These are phyloP conservation scores for Jamesozyma jinghongensis DNA, from an alignment of 805 yeast species.

Conservation along the genomic window DNA sequence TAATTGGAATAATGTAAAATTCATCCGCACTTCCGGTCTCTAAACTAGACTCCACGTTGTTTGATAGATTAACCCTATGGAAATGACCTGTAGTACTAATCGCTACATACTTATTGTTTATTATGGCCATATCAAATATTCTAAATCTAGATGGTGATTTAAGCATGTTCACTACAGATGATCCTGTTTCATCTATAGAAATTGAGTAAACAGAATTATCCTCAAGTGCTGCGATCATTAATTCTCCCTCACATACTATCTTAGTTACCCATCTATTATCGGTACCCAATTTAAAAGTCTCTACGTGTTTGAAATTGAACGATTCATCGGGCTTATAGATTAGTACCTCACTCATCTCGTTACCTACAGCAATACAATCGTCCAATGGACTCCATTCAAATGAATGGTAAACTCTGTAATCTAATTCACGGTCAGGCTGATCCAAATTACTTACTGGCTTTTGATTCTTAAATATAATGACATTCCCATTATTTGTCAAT, in stretches of 20 bases:
- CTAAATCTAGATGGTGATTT: slow-evolving; percentile 13
- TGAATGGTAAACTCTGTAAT: slow-evolving; percentile 20
- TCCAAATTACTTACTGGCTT: slow-evolving; percentile 16
- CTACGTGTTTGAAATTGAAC: not conserved
- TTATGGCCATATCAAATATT: slow-evolving; percentile 14
- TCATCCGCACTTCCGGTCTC: slow-evolving; percentile 10
- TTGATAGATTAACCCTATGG: slow-evolving; percentile 7
- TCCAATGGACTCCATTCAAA: slow-evolving; percentile 24
- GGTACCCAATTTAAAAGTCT: not conserved
- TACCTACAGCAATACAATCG: slow-evolving; percentile 16
- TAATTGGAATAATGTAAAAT: slow-evolving; percentile 16
- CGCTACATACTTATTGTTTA: slow-evolving; percentile 7
- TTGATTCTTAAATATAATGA: slow-evolving; percentile 15
- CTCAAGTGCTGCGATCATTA: slow-evolving; percentile 11
- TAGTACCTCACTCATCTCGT: slow-evolving; percentile 17
- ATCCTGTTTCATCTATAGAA: not conserved
- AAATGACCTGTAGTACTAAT: slow-evolving; percentile 13
- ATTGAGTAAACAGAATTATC: slow-evolving; percentile 21
- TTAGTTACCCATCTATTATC: slow-evolving; percentile 16
- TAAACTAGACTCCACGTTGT: not conserved
- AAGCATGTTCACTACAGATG: not conserved
- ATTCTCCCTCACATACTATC: slow-evolving; percentile 10
- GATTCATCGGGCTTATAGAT: not conserved
- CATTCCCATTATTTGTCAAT: slow-evolving; percentile 24
- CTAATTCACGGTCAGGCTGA: slow-evolving; percentile 6